Percentiles rank a stretch among this genome's conserved stretches.
Evolutionary conservation across 176 grass and related monocot genomes (phyloP).

Genomic region (Bromus sterilis): DNA sequence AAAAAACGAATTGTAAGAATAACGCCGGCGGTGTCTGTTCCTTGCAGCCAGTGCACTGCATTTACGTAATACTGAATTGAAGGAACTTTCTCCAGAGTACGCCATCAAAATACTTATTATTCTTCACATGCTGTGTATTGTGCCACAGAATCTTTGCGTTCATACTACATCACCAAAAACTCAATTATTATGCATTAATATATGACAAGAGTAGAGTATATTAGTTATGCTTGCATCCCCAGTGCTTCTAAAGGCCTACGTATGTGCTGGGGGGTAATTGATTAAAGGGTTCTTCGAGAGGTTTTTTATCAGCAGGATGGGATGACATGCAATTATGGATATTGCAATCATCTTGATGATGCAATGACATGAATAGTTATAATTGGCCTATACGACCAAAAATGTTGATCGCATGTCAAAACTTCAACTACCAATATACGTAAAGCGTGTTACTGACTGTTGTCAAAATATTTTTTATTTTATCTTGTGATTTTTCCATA

Average conservation of each 20-base stretch:
- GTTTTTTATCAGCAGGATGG: background rate
- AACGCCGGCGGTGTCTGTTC: conserved; percentile 12
- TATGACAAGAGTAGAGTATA: background rate
- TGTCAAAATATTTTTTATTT: background rate
- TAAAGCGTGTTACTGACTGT: background rate
- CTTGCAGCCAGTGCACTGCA: background rate
- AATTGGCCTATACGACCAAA: background rate
- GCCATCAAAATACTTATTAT: background rate
- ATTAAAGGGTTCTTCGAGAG: background rate
- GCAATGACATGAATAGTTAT: background rate
- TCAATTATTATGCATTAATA: background rate
- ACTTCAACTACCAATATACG: background rate
- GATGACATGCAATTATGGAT: background rate
- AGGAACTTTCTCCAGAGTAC: conserved; percentile 18
- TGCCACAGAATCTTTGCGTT: conserved; percentile 19
- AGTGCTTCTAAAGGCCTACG: background rate
- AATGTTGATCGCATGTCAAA: background rate
- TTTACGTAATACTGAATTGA: background rate
- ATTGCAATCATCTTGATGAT: background rate
- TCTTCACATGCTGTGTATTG: background rate
- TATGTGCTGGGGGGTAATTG: background rate
- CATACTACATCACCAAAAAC: conserved; percentile 10
- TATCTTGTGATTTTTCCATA: background rate
- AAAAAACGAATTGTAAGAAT: background rate
- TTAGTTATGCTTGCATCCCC: background rate